Evolutionary conservation across 768 basidiomycete genomes (phyloP).

Genomic region (Candolleomyces efflorescens): DNA sequence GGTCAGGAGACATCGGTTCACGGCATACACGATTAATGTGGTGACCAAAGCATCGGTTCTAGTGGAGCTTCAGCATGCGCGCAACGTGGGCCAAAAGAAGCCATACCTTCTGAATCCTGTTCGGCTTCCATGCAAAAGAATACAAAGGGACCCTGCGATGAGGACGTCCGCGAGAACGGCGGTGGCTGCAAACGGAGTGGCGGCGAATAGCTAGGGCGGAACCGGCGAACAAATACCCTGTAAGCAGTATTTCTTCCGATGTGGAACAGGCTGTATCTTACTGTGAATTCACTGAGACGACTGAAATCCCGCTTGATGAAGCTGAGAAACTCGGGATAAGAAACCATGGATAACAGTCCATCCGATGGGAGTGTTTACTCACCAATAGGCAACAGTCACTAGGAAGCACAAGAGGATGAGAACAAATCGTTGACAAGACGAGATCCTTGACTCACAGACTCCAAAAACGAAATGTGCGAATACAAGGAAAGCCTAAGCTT

Average conservation of each 20-base stretch:
- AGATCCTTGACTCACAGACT: conserved; percentile 21
- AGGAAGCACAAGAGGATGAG: not conserved
- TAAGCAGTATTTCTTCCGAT: not conserved
- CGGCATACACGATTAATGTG: conserved; percentile 42
- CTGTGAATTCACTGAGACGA: conserved; percentile 30
- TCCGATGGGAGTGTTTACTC: not conserved
- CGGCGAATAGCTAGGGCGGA: conserved; percentile 29
- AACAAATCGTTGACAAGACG: not conserved
- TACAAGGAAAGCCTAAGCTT: conserved; percentile 19
- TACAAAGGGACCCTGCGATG: conserved; percentile 38
- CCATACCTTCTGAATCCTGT: conserved; percentile 31
- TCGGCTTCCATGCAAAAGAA: conserved; percentile 36
- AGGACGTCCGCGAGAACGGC: conserved; percentile 42
- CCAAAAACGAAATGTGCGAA: conserved; percentile 32
- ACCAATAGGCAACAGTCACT: conserved; percentile 33
- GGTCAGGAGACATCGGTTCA: conserved; percentile 46
- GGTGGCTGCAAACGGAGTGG: conserved; percentile 39
- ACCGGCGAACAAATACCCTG: not conserved
- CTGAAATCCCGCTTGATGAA: conserved; percentile 33
- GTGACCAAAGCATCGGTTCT: conserved; percentile 41
- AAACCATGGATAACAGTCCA: too few species aligned
- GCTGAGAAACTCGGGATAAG: conserved; percentile 12
- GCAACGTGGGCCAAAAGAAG: not conserved
- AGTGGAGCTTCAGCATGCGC: not conserved
- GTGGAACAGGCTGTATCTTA: conserved; percentile 9